Conservation (phyloP, 805 yeast species). For the Wickerhamiella vanderwaltii region DNA sequence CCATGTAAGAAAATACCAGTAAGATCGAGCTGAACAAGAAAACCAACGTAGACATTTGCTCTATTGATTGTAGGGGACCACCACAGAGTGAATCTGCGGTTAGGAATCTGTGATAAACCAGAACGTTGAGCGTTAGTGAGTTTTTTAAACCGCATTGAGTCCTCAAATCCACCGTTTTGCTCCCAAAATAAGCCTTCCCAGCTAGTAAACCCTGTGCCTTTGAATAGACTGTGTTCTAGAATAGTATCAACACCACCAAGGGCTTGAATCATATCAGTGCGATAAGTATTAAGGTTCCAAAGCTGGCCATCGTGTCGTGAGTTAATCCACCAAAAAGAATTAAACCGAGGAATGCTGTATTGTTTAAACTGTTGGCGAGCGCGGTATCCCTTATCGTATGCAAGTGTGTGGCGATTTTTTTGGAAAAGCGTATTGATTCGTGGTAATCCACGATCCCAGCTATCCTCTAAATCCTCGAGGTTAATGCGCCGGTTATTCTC, state of each 20-base stretch:
- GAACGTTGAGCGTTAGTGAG: constrained; percentile 95
- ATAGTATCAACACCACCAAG: constrained; percentile 96
- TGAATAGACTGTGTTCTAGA: constrained; percentile 84
- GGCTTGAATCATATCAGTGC: constrained; percentile 94
- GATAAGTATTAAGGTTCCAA: constrained; percentile 85
- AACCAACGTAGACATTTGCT: constrained; percentile 96
- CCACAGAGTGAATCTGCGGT: constrained; percentile 94
- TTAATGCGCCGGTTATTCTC: constrained; percentile 77
- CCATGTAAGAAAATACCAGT: constrained; percentile 97
- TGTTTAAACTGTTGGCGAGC: constrained; percentile 67
- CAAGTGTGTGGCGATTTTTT: constrained; percentile 86
- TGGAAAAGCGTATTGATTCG: constrained; percentile 91
- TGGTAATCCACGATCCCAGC: constrained; percentile 96
- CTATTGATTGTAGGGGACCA: constrained; percentile 99
- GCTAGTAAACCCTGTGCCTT: constrained; percentile 92
- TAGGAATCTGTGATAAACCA: constrained; percentile 94
- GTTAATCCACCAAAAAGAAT: constrained; percentile 96
- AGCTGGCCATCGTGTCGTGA: constrained; percentile 88
- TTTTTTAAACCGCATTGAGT: constrained; percentile 85
- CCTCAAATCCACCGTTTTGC: constrained; percentile 94
- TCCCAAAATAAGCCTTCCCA: constrained; percentile 99
- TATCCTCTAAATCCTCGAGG: constrained; percentile 84
- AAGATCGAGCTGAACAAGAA: constrained; percentile 85
- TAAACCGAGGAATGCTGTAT: constrained; percentile 55
- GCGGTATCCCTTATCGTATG: constrained; percentile 90